Base-by-base conservation (phyloP, 495 filamentous ascomycete genomes). In the Tuber borchii region DNA sequence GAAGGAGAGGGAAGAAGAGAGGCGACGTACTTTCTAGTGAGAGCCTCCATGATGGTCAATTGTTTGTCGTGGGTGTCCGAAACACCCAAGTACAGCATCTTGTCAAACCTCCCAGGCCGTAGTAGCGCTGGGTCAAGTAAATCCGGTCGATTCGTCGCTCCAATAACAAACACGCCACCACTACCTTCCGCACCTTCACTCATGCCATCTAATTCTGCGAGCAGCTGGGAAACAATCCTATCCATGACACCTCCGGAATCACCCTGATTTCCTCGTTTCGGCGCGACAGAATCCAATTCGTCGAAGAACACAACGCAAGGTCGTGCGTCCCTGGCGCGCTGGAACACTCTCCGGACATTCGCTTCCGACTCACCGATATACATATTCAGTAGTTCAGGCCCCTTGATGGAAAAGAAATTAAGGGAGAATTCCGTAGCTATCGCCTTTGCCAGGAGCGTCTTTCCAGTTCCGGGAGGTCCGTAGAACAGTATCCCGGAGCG, bases 231-330 rank as follows among this genome's bases (percentile, higher is more conserved):
- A 69, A 99, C 95, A 78, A 99, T 98, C 76, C 95, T 91, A 84
- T 99, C 95, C 96, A 98, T 99, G 46, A 99, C 95, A 84, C 95
- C 95, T 70, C 96, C 96, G 74, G 93, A 97, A 83, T 99, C 95
- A 69, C 95, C 95, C 83, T 99, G 95, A 81, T 99, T 98, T 31
- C 95, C 95, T 81, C 95, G 87, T 86, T 99, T 99, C 1, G 95
- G 95, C 22, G 95, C 95, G 14, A 99, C 96, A 0, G 93, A 97
- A 81, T 99, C 95, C 79, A 99, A 83, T 84, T 99, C 95, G 79
- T 99, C 95, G 80, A 99, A 99, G 87, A 99, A 99, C 39, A 99
- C 95, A 68, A 98, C 95, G 79, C 95, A 99, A 2, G 95, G 95
- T n/a, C 95, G 87, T 14, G 95, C 95, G 85, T 98, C 95, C 14